phyloP scores from a whole-genome alignment of 805 yeast genomes.

The Candida multigemmis region DNA sequence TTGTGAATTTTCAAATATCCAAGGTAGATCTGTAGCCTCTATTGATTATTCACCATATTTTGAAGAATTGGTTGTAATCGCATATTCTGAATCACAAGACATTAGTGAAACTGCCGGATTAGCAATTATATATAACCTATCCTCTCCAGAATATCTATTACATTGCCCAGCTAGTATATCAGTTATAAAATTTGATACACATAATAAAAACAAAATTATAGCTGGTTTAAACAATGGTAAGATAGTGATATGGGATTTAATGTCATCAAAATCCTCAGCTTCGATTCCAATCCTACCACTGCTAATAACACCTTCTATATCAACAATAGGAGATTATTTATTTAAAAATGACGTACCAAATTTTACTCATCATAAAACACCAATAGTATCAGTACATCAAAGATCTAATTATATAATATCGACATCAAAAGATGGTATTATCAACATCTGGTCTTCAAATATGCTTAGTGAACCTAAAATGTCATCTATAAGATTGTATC shows the following conservation, averaged over 20 bases:
- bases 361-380: slow-evolving; percentile 9
- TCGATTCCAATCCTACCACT: slow-evolving; percentile 12
- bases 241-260: slow-evolving; percentile 43
- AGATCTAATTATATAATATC: slow-evolving; percentile 5
- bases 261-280: slow-evolving; percentile 1
- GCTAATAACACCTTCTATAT: slow-evolving; percentile 12
- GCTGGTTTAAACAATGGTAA: slow-evolving; percentile 45
- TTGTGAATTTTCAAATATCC: no score
- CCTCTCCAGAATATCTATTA: slow-evolving; percentile 20
- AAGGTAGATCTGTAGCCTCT: no score
- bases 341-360: no score
- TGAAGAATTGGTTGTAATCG: no score
- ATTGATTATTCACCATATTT: no score
- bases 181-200: slow-evolving; percentile 31
- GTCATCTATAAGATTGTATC: no score
- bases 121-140: slow-evolving; percentile 24
- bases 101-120: slow-evolving; percentile 12
- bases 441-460: slow-evolving; percentile 26
- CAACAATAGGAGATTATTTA: slow-evolving; percentile 4
- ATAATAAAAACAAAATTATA: slow-evolving; percentile 28
- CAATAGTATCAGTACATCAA: slow-evolving; percentile 15
- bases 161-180: slow-evolving; percentile 30
- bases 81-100: no score
- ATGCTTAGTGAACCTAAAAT: slow-evolving; percentile 18
- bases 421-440: slow-evolving; percentile 15